Evolutionary conservation across 352 stramenopile genomes (phyloP).

Genomic region (Globisporangium carolinianum): DNA sequence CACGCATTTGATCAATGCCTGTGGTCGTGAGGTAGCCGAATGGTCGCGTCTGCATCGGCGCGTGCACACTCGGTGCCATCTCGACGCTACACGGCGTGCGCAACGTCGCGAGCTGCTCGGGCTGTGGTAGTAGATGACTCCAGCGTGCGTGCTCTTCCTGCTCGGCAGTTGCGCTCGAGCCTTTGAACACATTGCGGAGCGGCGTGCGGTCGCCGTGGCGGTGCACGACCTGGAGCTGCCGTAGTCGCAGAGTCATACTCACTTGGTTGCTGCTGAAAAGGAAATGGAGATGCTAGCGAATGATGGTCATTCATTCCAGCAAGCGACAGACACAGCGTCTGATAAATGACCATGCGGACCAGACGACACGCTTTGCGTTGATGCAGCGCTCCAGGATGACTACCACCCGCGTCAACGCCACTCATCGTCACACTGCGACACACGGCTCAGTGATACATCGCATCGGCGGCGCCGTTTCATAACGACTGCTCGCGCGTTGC

Average conservation of each 20-base stretch:
- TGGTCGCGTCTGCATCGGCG: slow-evolving; percentile 41
- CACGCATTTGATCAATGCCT: slow-evolving; percentile 65
- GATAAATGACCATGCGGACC: no score
- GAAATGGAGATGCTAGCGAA: no score
- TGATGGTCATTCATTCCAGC: no score
- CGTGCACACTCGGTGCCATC: slow-evolving; percentile 12
- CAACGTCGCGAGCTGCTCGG: slow-evolving; percentile 28
- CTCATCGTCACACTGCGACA: no score
- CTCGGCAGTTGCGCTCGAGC: slow-evolving; percentile 21
- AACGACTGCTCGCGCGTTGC: no score
- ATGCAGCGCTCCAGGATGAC: not conserved
- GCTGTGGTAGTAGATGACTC: slow-evolving; percentile 29
- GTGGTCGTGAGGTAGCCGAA: slow-evolving; percentile 62
- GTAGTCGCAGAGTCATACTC: slow-evolving; percentile 27
- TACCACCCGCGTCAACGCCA: no score
- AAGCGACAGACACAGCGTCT: no score
- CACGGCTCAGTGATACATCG: no score
- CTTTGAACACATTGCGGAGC: slow-evolving; percentile 58
- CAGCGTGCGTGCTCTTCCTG: slow-evolving; percentile 38
- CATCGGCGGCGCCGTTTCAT: no score
- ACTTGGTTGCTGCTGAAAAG: not conserved
- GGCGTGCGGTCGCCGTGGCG: slow-evolving; percentile 77
- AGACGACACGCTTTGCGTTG: not conserved
- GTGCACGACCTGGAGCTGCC: slow-evolving; percentile 73
- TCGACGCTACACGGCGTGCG: slow-evolving; percentile 22